phyloP scores from a whole-genome alignment of 345 rosid species.

The Citrus maxima region DNA sequence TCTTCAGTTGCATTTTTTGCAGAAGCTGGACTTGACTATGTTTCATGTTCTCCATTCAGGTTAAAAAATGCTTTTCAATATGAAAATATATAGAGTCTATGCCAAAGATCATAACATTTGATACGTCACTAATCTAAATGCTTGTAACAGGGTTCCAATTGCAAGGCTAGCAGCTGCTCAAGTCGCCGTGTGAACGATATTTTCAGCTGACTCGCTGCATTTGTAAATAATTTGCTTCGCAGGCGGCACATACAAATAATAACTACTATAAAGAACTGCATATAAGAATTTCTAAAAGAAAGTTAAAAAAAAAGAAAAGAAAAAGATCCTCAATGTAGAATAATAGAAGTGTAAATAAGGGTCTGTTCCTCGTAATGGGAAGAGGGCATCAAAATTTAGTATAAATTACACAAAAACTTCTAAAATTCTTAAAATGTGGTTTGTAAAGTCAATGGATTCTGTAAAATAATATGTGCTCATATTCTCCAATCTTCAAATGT shows the following conservation, averaged over 20 bases:
- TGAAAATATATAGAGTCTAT: neutral
- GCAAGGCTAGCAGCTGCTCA: conserved; percentile 98
- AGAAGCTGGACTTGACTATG: conserved; percentile 87
- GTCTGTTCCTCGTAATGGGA: neutral
- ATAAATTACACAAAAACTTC: neutral
- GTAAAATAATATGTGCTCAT: neutral
- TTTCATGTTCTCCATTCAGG: conserved; percentile 99
- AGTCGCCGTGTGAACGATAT: conserved; percentile 43
- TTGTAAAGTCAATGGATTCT: neutral
- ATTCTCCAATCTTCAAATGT: neutral
- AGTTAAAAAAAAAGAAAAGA: no score
- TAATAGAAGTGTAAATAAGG: neutral
- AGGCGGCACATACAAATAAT: neutral
- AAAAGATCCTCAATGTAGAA: no score
- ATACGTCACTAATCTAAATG: neutral
- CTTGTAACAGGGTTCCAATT: conserved; percentile 65
- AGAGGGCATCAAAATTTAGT: neutral
- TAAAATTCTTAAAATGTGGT: neutral
- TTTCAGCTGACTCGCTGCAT: neutral
- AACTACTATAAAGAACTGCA: neutral
- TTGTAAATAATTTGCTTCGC: neutral
- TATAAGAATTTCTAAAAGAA: neutral
- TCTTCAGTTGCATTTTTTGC: conserved; percentile 87
- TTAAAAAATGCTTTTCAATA: neutral
- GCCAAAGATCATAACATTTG: neutral